Percentiles rank a stretch among this genome's conserved stretches.
These are phyloP conservation scores for Knufia petricola DNA, from an alignment of 2,329 filamentous ascomycete species.

Conservation along the genomic window DNA sequence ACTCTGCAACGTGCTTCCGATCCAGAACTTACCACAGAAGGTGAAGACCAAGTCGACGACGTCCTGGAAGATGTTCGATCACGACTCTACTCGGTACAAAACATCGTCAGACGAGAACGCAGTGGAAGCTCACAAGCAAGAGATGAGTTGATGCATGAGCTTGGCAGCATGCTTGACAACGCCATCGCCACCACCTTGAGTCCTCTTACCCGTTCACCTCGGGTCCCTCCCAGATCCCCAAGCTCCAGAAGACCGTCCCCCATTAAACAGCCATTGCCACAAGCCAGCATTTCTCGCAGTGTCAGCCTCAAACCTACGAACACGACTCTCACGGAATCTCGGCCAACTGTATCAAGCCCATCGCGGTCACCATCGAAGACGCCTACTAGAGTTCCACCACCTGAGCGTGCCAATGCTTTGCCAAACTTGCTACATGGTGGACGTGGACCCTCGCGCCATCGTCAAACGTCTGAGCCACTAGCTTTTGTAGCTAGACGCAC, in stretches of 20 bases:
- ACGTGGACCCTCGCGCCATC: background rate
- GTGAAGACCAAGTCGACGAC: slow-evolving; percentile 5
- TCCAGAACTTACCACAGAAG: background rate
- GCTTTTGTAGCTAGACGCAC: slow-evolving; percentile 7
- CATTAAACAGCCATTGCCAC: slow-evolving; percentile 6
- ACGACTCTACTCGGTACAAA: slow-evolving; percentile 16
- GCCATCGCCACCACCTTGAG: slow-evolving; percentile 15
- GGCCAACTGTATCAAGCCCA: background rate
- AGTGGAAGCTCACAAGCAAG: slow-evolving; percentile 4
- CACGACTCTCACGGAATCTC: background rate
- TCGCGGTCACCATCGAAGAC: too few relatives aligned
- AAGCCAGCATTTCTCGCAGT: slow-evolving; percentile 4
- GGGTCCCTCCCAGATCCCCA: slow-evolving; percentile 6
- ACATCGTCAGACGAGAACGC: slow-evolving; percentile 10
- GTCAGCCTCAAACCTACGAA: slow-evolving; percentile 11
- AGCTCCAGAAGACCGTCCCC: slow-evolving; percentile 7
- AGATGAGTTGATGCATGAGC: slow-evolving; percentile 19
- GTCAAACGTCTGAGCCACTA: background rate
- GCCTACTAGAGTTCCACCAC: too few relatives aligned
- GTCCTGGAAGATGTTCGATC: slow-evolving; percentile 14
- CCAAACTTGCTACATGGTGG: background rate
- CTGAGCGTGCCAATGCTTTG: background rate
- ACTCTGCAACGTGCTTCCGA: background rate
- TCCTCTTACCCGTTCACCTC: slow-evolving; percentile 8
- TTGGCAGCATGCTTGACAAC: slow-evolving; percentile 22